Percentiles rank a stretch among this genome's conserved stretches.
phyloP scores from a whole-genome alignment of 352 stramenopile species.

The Phytophthora podocarpi region DNA sequence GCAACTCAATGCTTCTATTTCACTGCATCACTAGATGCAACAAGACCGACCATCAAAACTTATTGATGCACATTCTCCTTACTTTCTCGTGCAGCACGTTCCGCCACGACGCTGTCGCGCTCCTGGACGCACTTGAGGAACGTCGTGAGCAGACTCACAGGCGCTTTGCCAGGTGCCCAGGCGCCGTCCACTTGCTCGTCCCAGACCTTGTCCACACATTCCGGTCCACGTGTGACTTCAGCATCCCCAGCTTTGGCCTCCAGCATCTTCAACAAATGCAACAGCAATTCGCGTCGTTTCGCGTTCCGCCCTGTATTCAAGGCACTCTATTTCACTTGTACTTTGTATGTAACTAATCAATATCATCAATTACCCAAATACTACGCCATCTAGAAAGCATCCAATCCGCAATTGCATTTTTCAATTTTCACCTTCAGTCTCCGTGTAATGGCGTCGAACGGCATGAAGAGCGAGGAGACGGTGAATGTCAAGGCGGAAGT shows the following conservation, averaged over 20 bases:
- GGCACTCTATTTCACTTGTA: background rate
- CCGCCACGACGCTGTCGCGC: conserved; percentile 52
- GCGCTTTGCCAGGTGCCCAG: conserved; percentile 65
- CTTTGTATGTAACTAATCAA: background rate
- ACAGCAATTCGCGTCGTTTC: conserved; percentile 37
- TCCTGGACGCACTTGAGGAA: conserved; percentile 67
- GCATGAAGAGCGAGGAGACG: conserved; percentile 26
- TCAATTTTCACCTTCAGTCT: background rate
- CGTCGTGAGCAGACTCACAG: conserved; percentile 56
- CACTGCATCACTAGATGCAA: background rate
- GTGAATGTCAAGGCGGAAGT: conserved; percentile 20
- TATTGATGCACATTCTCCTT: too few species aligned
- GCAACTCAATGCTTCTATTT: background rate
- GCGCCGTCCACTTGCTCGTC: conserved; percentile 64
- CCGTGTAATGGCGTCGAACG: conserved; percentile 31
- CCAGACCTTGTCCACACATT: conserved; percentile 64
- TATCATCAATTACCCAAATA: conserved; percentile 2
- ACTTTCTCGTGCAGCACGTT: conserved; percentile 58
- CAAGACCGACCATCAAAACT: too few species aligned
- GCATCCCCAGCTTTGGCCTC: conserved; percentile 17
- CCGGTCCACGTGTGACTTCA: conserved; percentile 34
- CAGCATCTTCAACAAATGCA: conserved; percentile 25
- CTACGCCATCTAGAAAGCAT: background rate
- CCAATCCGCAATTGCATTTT: conserved; percentile 16
- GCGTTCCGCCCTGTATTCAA: conserved; percentile 13